These are phyloP conservation scores for Paxillus involutus DNA, from an alignment of 768 basidiomycete species.

Conservation along the genomic window DNA sequence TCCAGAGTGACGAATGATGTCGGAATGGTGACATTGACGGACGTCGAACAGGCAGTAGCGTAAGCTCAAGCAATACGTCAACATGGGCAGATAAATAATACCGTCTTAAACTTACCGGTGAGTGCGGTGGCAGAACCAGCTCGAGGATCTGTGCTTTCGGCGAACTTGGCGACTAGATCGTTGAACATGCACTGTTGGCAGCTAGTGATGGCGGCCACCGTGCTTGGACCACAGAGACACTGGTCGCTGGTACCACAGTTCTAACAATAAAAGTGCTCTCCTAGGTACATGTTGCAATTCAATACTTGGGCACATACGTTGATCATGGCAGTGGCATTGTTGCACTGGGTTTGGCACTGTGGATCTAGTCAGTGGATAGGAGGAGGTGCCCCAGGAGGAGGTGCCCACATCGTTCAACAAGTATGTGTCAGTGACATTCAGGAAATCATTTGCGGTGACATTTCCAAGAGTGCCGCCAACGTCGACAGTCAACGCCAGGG, in stretches of 20 bases:
- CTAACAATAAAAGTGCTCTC: conserved; percentile 32
- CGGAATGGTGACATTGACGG: conserved; percentile 38
- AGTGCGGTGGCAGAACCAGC: conserved; percentile 64
- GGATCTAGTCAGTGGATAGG: conserved; percentile 21
- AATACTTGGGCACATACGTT: conserved; percentile 13
- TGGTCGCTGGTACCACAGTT: conserved; percentile 43
- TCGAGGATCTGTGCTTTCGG: conserved; percentile 46
- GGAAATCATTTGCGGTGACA: conserved; percentile 44
- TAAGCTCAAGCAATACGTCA: conserved; percentile 46
- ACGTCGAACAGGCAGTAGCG: conserved; percentile 41
- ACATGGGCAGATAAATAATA: conserved; percentile 2
- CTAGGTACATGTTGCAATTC: conserved; percentile 2
- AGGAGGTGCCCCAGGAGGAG: background rate
- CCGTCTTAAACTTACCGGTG: conserved; percentile 39
- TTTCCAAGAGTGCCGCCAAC: conserved; percentile 36
- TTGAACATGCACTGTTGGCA: conserved; percentile 74
- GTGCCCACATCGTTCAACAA: conserved; percentile 30
- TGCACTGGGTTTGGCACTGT: conserved; percentile 31
- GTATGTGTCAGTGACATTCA: conserved; percentile 36
- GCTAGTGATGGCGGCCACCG: conserved; percentile 40
- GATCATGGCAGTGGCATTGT: conserved; percentile 21
- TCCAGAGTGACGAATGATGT: conserved; percentile 40
- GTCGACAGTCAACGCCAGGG: conserved; percentile 49
- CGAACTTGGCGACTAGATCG: conserved; percentile 50
- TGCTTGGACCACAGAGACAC: conserved; percentile 54